phyloP scores from a whole-genome alignment of 352 stramenopile species.

The Globisporangium recalcitrans region DNA sequence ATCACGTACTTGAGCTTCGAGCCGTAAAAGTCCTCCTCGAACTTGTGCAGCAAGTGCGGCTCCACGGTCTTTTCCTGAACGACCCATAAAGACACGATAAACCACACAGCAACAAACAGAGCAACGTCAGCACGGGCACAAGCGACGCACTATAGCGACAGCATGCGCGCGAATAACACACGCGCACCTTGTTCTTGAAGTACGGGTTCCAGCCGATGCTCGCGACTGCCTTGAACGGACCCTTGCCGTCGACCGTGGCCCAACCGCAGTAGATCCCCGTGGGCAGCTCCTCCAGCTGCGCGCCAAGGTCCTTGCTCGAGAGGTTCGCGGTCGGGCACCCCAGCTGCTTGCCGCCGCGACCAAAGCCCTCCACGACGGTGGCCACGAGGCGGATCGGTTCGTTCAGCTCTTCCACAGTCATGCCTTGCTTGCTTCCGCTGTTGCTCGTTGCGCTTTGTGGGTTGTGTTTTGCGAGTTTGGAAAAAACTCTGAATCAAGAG shows the following conservation, averaged over 20 bases:
- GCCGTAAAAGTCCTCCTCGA: conserved; percentile 94
- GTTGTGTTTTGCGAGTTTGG: neutral
- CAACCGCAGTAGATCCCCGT: conserved; percentile 95
- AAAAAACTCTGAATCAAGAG: too few relatives aligned
- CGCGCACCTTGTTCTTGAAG: conserved; percentile 87
- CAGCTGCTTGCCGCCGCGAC: conserved; percentile 93
- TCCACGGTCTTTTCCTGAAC: conserved; percentile 94
- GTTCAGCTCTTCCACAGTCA: conserved; percentile 55
- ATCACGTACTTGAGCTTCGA: conserved; percentile 92
- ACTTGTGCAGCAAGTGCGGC: conserved; percentile 92
- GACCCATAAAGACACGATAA: neutral
- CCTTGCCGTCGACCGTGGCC: conserved; percentile 81
- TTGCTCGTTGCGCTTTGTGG: neutral
- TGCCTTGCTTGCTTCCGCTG: conserved; percentile 11
- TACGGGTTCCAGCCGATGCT: conserved; percentile 96
- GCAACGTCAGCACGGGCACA: neutral
- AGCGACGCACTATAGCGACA: too few relatives aligned
- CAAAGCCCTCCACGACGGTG: conserved; percentile 91
- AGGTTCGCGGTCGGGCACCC: conserved; percentile 96
- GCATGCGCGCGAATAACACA: too few relatives aligned
- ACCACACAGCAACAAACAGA: neutral
- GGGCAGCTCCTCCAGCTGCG: conserved; percentile 65
- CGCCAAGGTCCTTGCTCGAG: conserved; percentile 77
- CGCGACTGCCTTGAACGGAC: conserved; percentile 92
- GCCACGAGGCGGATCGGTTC: conserved; percentile 77